Conservation (phyloP, 2,329 filamentous ascomycete genomes). For the Teratosphaeria epicoccoides region DNA sequence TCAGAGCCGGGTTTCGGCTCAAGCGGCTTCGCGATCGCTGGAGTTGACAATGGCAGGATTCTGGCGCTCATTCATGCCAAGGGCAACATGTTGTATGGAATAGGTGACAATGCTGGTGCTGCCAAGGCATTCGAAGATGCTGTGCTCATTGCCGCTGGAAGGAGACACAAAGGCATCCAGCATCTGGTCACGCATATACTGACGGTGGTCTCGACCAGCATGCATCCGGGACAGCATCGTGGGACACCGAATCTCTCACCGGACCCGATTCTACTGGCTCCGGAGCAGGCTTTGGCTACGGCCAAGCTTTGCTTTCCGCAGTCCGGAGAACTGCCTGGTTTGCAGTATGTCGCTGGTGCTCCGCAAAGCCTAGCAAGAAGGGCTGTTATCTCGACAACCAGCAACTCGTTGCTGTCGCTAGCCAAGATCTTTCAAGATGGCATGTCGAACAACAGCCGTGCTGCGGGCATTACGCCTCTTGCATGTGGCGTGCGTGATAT, state of each 20-base stretch:
- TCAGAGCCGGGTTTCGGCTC: slow-evolving; percentile 54
- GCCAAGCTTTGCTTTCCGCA: slow-evolving; percentile 71
- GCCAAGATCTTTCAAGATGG: slow-evolving; percentile 97
- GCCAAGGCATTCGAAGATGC: slow-evolving; percentile 90
- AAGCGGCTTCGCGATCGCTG: slow-evolving; percentile 76
- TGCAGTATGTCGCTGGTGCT: slow-evolving; percentile 49
- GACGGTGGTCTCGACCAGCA: slow-evolving; percentile 44
- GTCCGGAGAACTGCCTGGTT: slow-evolving; percentile 66
- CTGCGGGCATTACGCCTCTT: slow-evolving; percentile 22
- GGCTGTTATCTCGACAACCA: slow-evolving; percentile 82
- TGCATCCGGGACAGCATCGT: slow-evolving; percentile 11
- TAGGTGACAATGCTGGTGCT: slow-evolving; percentile 70
- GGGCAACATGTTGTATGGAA: slow-evolving; percentile 91
- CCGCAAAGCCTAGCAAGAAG: slow-evolving; percentile 60
- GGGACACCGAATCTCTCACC: slow-evolving; percentile 20
- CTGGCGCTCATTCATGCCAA: slow-evolving; percentile 92
- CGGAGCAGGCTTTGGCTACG: slow-evolving; percentile 72
- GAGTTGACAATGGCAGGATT: slow-evolving; percentile 81
- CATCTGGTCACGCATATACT: slow-evolving; percentile 72
- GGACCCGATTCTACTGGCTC: slow-evolving; percentile 67
- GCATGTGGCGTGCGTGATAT: slow-evolving; percentile 81
- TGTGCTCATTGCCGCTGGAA: slow-evolving; percentile 75
- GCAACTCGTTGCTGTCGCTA: slow-evolving; percentile 85
- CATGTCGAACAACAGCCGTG: slow-evolving; percentile 61
- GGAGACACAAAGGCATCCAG: slow-evolving; percentile 58